Base-by-base conservation (phyloP, 352 stramenopile genomes). In the Pythium brassicae region DNA sequence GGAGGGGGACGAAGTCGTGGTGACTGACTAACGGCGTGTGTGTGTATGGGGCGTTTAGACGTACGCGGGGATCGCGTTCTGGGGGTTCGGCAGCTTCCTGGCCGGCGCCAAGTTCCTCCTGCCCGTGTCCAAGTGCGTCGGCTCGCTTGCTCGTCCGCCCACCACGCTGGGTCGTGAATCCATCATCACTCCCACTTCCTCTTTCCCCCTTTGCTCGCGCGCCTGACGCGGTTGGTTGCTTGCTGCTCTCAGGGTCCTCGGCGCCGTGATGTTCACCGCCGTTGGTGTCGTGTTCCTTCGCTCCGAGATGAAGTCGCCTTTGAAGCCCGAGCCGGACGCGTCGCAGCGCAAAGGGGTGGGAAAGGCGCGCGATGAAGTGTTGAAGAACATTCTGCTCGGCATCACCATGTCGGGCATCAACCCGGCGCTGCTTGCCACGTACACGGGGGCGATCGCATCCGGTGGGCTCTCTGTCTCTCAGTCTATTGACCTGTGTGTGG, bases 321-420 rank as follows among this genome's bases (percentile, higher is more conserved):
- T 91, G 23, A 76, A 93, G 19, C 53, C 76, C 10, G 84, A 93
- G 42, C 35, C 70, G 6, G 71, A 82, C 40, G 59, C 66, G 7
- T 69, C 72, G 23, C 62, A 79, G 59, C 61, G 65, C 47, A 91
- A 90, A 67, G 70, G 62, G 27, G 71, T 71, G 35, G 56, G 70
- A 27, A 73, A 64, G 53, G 63, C 72, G 10, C 80, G 87, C 10
- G 72, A 86, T 25, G 81, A 92, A 62, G 59, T 95, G 37, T 32
- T 83, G 10, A 90, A 89, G 62, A 93, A 94, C 40, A 66, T 94
- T 26, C 69, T 95, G 11, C 76, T 95, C 62, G 86, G 86, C 15
- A 58, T 95, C 34, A 94, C 86, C 0, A 92, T 95, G 79, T 95
- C 86, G 15, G 86, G 84, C 0, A 88, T 95, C 61, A 95, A 95